Percentiles rank a stretch among this genome's conserved stretches.
phyloP scores from a whole-genome alignment of 192 early-diverging fungal species.

The Mycoemilia scoparia region DNA sequence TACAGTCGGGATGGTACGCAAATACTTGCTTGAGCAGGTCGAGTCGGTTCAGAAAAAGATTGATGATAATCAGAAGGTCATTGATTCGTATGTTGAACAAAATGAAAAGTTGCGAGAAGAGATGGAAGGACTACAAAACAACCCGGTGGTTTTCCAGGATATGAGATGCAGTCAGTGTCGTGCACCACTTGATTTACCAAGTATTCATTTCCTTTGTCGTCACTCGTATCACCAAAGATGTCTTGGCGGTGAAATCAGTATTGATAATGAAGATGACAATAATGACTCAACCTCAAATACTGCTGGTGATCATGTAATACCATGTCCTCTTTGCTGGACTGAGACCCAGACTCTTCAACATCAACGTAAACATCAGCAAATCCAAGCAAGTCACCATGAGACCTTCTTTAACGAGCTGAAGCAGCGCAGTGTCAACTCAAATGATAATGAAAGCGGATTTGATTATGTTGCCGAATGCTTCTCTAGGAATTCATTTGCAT shows the following conservation, averaged over 20 bases:
- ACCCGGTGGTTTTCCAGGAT: constrained; percentile 55
- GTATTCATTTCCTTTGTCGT: constrained; percentile 83
- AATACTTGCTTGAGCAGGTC: constrained; percentile 65
- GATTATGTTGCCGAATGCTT: constrained; percentile 77
- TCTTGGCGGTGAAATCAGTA: too few relatives aligned
- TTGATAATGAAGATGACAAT: constrained; percentile 14
- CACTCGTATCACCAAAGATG: constrained; percentile 89
- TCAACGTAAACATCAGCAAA: constrained; percentile 57
- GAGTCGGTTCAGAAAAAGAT: constrained; percentile 48
- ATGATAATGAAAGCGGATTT: constrained; percentile 71
- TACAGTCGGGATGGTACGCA: constrained; percentile 69
- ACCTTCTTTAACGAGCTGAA: constrained; percentile 65
- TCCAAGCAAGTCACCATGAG: constrained; percentile 56
- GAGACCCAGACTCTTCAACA: constrained; percentile 73
- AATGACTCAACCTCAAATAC: too few relatives aligned
- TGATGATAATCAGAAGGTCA: constrained; percentile 46
- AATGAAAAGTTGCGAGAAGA: constrained; percentile 52
- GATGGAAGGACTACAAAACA: constrained; percentile 65
- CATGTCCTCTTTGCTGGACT: constrained; percentile 66
- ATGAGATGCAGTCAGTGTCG: constrained; percentile 56
- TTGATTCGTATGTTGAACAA: constrained; percentile 62
- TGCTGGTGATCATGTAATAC: too few relatives aligned
- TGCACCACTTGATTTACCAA: constrained; percentile 68
- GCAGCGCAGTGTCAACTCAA: too few relatives aligned
- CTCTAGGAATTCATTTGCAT: constrained; percentile 63